A percentile compares a stretch with the other conserved stretches of the same genome.
Evolutionary conservation across 1,139 yeast genomes (phyloP).

Genomic region (Yamadazyma atlantica): DNA sequence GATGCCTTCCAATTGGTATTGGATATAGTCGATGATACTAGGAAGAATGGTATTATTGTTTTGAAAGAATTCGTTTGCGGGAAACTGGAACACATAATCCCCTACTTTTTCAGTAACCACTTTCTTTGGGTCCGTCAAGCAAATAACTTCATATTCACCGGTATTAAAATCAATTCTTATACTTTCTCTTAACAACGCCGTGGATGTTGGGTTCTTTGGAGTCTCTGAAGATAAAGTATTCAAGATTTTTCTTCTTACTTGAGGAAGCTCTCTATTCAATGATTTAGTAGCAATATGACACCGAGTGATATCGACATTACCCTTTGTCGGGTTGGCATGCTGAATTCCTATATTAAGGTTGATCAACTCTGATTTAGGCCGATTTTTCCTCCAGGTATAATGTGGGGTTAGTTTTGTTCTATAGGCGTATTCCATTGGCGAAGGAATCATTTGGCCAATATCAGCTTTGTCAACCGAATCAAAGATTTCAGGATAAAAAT

Average conservation of each 20-base stretch:
- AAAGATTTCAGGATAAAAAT: conserved; percentile 31
- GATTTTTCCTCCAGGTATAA: conserved; percentile 54
- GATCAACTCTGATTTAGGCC: conserved; percentile 1
- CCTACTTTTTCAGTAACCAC: conserved; percentile 77
- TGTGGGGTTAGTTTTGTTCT: conserved; percentile 96
- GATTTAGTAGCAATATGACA: conserved; percentile 84
- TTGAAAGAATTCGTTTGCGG: conserved; percentile 94
- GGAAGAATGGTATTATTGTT: conserved; percentile 69
- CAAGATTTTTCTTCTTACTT: conserved; percentile 4
- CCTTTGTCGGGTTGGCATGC: conserved; percentile 54
- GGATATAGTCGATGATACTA: conserved; percentile 31
- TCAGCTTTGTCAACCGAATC: conserved; percentile 8
- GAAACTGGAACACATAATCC: conserved; percentile 77
- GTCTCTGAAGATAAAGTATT: not conserved
- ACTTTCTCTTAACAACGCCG: conserved; percentile 32
- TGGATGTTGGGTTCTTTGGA: conserved; percentile 8
- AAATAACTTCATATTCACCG: conserved; percentile 29
- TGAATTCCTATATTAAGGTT: conserved; percentile 32
- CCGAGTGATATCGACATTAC: conserved; percentile 82
- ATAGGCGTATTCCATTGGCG: conserved; percentile 71
- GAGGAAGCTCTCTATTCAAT: conserved; percentile 43
- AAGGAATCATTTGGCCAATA: conserved; percentile 13
- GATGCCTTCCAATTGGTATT: conserved; percentile 20
- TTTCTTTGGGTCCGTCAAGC: conserved; percentile 65
- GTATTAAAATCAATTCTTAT: conserved; percentile 29